These are phyloP conservation scores for Corylus avellana DNA, from an alignment of 306 rosid genomes.

Conservation along the genomic window DNA sequence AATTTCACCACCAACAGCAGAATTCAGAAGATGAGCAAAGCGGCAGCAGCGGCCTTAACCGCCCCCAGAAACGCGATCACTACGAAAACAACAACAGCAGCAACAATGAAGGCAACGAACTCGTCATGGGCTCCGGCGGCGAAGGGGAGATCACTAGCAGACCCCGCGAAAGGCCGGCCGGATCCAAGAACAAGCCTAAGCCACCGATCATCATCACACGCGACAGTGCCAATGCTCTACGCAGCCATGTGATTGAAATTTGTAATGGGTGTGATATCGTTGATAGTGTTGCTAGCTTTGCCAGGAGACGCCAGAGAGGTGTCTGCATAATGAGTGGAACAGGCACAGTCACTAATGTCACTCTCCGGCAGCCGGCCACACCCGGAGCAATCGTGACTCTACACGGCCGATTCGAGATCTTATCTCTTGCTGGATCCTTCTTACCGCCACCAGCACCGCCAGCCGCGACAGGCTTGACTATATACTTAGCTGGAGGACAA, in stretches of 20 bases:
- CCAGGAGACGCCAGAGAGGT: constrained; percentile 85
- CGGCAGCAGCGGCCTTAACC: constrained; percentile 62
- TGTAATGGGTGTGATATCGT: constrained; percentile 85
- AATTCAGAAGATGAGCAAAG: constrained; percentile 80
- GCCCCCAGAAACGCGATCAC: constrained; percentile 59
- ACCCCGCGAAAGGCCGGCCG: constrained; percentile 85
- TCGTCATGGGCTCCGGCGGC: constrained; percentile 23
- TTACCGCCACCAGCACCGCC: constrained; percentile 95
- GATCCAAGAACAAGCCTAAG: constrained; percentile 39
- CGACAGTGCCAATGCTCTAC: constrained; percentile 92
- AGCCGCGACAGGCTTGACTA: constrained; percentile 76
- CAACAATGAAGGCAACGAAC: constrained; percentile 39
- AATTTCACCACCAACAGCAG: constrained; percentile 47
- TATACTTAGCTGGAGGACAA: constrained; percentile 86
- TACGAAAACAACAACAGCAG: constrained; percentile 41
- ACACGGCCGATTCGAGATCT: constrained; percentile 90
- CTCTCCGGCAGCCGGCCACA: constrained; percentile 82
- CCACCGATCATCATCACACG: constrained; percentile 90
- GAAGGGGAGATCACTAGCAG: constrained; percentile 65
- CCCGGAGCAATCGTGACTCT: constrained; percentile 78
- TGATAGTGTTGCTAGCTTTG: constrained; percentile 79
- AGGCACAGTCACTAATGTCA: constrained; percentile 85
- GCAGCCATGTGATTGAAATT: constrained; percentile 90
- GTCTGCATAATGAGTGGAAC: constrained; percentile 95
- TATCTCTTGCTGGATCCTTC: constrained; percentile 79